Base-by-base conservation (phyloP, 2,329 filamentous ascomycete species). In the Zasmidium citrigriseum region DNA sequence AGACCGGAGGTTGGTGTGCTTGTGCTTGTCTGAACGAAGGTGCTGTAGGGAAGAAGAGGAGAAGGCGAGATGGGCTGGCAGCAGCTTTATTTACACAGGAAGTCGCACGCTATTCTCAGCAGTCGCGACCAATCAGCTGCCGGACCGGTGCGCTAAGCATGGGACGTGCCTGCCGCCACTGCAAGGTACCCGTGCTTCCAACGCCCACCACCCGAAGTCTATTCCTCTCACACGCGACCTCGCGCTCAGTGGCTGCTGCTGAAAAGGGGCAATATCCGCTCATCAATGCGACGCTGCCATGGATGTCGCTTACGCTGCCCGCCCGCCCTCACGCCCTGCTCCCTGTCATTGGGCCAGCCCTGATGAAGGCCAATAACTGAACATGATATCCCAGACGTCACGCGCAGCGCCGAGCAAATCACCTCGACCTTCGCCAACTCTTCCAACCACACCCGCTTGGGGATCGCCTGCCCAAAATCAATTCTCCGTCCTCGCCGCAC, bases 31-130 rank as follows among this genome's bases (percentile, higher is more conserved):
- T 5, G 53, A 55, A 44, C 45, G 34, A 41, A 27, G 24, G 53
- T 23, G 53, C 46, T 46, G 53, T 47, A 52, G 48, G 55, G 52
- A 57, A 20, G 55, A 57, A 52, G 34, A 46, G 23, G 11, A 41
- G 47, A n/a, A 4, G 7, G 34, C 34, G 34, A 41, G 34, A n/a
- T 41, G 34, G 7, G 34, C 34, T 41, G 34, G 34, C 14, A 4
- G 34, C 34, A 11, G 34, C 12, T n/a, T 16, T 41, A 41, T 41
- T 16, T 41, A 11, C 27, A 11, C 34, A 41, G 34, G 34, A 41
- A 41, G 25, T n/a, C n/a, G 16, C 23, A 29, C 14, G 47, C 47
- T 25, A 27, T 50, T 50, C 27, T 50, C 12, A 29, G 24, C 47
- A 23, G 47, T 23, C 47, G 24, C 5, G 18, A 25, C 25, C 52